Evolutionary conservation across 75 land plant genomes (phyloP).

Genomic region (Ceratopteris richardii): DNA sequence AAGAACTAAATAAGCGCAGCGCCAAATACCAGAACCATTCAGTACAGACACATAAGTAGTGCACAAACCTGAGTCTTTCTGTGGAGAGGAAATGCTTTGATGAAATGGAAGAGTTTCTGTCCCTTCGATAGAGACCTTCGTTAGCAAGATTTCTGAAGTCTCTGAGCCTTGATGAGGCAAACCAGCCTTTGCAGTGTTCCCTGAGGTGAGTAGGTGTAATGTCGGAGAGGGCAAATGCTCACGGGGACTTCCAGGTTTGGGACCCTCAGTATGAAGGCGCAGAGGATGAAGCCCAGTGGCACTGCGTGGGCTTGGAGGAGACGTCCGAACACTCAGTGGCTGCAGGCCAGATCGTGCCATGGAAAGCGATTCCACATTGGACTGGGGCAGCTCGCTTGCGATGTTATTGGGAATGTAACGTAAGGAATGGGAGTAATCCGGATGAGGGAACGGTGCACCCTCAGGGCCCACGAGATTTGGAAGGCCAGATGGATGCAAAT

Average conservation of each 20-base stretch:
- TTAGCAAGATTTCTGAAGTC: too few relatives aligned
- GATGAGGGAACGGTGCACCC: background rate
- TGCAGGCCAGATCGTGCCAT: background rate
- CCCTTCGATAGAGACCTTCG: too few relatives aligned
- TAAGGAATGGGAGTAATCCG: background rate
- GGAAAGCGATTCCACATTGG: background rate
- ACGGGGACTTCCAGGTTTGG: background rate
- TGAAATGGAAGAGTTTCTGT: too few relatives aligned
- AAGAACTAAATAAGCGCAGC: too few relatives aligned
- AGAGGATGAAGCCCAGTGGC: background rate
- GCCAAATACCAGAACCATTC: too few relatives aligned
- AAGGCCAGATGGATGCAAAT: slow-evolving; percentile 2
- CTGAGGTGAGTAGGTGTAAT: background rate
- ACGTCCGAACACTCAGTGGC: background rate
- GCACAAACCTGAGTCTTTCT: too few relatives aligned
- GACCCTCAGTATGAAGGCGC: background rate
- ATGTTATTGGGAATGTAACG: slow-evolving; percentile 1
- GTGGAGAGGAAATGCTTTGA: too few relatives aligned
- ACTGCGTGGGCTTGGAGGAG: background rate
- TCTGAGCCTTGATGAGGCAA: too few relatives aligned
- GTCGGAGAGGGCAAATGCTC: background rate
- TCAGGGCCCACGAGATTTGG: background rate
- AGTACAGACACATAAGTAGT: too few relatives aligned
- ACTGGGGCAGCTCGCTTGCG: background rate
- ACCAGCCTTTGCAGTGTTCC: background rate